Base-by-base conservation (phyloP, 164 flowering plant genomes). In the Taxillus chinensis region DNA sequence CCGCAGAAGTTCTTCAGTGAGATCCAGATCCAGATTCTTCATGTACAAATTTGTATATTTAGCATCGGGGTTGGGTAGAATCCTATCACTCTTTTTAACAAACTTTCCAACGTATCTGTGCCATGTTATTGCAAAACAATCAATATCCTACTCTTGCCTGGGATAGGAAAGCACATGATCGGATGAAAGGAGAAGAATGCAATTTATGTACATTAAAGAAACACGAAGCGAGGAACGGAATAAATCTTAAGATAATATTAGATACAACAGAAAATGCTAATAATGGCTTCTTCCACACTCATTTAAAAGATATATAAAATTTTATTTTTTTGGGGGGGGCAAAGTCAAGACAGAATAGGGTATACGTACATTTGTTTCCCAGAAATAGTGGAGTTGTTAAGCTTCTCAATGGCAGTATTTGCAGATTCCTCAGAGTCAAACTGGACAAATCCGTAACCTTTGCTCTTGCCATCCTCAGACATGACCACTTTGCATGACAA, bases 361-460 rank as follows among this genome's bases (percentile, higher is more conserved):
- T 5, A 51, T 13, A 64, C 84, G 41, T 78, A 90, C 92, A 91
- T 72, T 69, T 83, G 73, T 70, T 82, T 90, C 45, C 77, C 97
- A 15, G 57, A 82, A 66, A 80, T 43, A 40, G 8, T 74, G 62
- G 79, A 58, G 62, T 80, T 86, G 79, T 86, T 81, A 5, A 83
- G 72, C 38, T 70, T 76, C 59, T 79, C 79, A 49, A 92, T 82
- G 46, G 97, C 93, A 54, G 81, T 73, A 68, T 64, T 76, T 57
- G 96, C 96, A 65, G 87, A 85, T 55, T 79, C 85, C 64, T 81
- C 87, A 5, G 83, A 62, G 15, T 82, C 92, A 77, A 83, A 90
- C 69, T 92, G 98, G 50, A 90, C 89, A 73, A 90, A 92, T 7
- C 98, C 98, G 71, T 81, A 80, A 11, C 98, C 93, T 65, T 71